A percentile compares a stretch with the other conserved stretches of the same genome.
These are phyloP conservation scores for Nemophila menziesii DNA, from an alignment of 257 asterid genomes.

Conservation along the genomic window DNA sequence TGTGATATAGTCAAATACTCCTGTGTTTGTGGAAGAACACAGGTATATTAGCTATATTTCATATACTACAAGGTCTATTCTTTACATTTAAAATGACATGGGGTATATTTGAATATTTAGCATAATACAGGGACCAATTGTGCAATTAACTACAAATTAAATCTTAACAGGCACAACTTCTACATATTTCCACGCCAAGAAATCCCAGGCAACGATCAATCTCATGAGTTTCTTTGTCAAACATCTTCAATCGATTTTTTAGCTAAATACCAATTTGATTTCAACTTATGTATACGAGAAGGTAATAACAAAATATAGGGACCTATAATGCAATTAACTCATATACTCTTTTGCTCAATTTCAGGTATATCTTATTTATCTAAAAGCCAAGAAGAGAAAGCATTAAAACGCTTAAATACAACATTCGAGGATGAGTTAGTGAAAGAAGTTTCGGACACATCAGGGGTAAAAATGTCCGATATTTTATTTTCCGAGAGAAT, in stretches of 20 bases:
- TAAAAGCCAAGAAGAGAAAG: conserved; percentile 91
- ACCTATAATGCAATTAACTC: too few relatives aligned
- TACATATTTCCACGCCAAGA: conserved; percentile 73
- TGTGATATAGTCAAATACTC: too few relatives aligned
- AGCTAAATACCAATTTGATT: conserved; percentile 84
- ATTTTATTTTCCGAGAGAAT: conserved; percentile 73
- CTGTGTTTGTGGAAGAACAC: too few relatives aligned
- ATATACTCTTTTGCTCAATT: conserved; percentile 44
- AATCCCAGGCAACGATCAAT: conserved; percentile 30
- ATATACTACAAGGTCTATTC: too few relatives aligned
- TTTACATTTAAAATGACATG: too few relatives aligned
- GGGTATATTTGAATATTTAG: too few relatives aligned
- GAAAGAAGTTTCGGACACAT: conserved; percentile 26
- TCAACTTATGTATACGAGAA: conserved; percentile 65
- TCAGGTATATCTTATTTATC: conserved; percentile 99
- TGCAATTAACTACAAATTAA: too few relatives aligned
- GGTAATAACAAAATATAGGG: conserved; percentile 35
- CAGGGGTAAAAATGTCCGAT: conserved; percentile 58
- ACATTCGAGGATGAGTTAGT: conserved; percentile 27
- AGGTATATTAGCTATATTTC: too few relatives aligned
- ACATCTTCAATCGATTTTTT: conserved; percentile 78
- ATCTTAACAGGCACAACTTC: conserved; percentile 73
- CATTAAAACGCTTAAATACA: conserved; percentile 33
- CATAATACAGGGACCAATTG: too few relatives aligned
- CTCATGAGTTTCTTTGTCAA: conserved; percentile 77